Conservation (phyloP, 176 grass and related monocot species). For the Saccharum spontaneum region DNA sequence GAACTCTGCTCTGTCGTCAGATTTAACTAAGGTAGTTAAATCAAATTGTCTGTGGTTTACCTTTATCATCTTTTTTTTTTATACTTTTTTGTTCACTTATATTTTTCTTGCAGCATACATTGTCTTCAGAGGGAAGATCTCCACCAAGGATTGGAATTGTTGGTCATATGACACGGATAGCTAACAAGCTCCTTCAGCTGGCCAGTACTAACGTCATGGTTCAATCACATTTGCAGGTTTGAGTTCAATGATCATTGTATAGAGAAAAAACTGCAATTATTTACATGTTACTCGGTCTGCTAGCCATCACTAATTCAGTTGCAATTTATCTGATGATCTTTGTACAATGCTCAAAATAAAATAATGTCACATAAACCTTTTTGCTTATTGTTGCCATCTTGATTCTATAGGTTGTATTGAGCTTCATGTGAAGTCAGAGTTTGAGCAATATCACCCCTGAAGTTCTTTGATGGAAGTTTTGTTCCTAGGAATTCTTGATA, state of each 20-base stretch:
- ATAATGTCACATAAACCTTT: background rate
- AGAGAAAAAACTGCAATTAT: background rate
- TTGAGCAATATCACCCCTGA: background rate
- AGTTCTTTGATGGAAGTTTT: background rate
- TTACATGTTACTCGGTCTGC: slow-evolving; percentile 7
- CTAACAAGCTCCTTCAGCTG: slow-evolving; percentile 89
- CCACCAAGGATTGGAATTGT: slow-evolving; percentile 73
- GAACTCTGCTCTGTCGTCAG: slow-evolving; percentile 48
- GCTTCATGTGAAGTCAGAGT: slow-evolving; percentile 9
- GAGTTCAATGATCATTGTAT: slow-evolving; percentile 21
- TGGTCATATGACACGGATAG: slow-evolving; percentile 86
- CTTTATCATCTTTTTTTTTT: slow-evolving; percentile 21
- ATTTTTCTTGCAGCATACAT: slow-evolving; percentile 65
- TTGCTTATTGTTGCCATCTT: background rate
- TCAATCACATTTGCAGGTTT: slow-evolving; percentile 87
- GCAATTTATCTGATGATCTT: background rate
- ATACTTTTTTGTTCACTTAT: slow-evolving; percentile 8
- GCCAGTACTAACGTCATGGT: slow-evolving; percentile 55
- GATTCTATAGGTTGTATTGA: too few relatives aligned
- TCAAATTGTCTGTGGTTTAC: background rate
- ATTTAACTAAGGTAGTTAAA: slow-evolving; percentile 65
- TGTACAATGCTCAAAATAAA: background rate
- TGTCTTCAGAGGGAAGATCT: slow-evolving; percentile 52
- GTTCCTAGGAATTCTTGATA: background rate
- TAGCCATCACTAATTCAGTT: background rate